A percentile compares a stretch with the other conserved stretches of the same genome.
phyloP scores from a whole-genome alignment of 2,329 filamentous ascomycete genomes.

The Nothophaeocryptopus gaeumannii region DNA sequence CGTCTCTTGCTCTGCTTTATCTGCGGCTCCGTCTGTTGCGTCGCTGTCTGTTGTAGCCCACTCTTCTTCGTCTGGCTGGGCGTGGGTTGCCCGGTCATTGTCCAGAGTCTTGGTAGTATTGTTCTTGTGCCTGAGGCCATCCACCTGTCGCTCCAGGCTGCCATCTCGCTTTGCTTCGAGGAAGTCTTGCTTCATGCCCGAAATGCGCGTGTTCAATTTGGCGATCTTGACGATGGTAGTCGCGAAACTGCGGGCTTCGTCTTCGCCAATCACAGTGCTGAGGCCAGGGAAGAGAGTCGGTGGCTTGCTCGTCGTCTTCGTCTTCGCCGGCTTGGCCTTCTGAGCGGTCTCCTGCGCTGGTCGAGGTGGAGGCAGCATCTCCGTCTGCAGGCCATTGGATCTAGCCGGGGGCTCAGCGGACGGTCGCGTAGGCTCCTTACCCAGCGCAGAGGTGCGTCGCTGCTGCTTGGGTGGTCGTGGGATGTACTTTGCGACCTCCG shows the following conservation, averaged over 20 bases:
- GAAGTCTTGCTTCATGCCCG: background rate
- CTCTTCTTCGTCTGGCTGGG: background rate
- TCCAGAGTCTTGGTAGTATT: background rate
- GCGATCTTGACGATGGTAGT: constrained; percentile 14
- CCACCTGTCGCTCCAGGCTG: background rate
- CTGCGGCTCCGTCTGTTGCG: background rate
- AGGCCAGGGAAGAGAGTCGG: too few relatives aligned
- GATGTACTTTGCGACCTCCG: background rate
- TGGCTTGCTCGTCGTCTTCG: background rate
- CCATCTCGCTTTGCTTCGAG: too few relatives aligned
- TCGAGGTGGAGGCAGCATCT: too few relatives aligned
- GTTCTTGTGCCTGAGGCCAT: background rate
- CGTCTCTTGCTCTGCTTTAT: background rate
- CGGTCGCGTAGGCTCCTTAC: too few relatives aligned
- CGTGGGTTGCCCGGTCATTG: background rate
- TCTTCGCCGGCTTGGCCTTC: background rate
- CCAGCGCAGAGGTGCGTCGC: background rate
- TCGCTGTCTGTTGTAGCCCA: too few relatives aligned
- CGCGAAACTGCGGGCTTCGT: constrained; percentile 2
- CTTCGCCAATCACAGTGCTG: background rate
- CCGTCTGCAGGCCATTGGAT: too few relatives aligned
- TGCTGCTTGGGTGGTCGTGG: background rate
- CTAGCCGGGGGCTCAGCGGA: too few relatives aligned
- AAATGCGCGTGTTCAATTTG: constrained; percentile 11
- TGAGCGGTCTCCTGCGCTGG: background rate